Percentiles rank a stretch among this genome's conserved stretches.
Conservation (phyloP, 2,329 filamentous ascomycete genomes). For the Aplosporella prunicola region DNA sequence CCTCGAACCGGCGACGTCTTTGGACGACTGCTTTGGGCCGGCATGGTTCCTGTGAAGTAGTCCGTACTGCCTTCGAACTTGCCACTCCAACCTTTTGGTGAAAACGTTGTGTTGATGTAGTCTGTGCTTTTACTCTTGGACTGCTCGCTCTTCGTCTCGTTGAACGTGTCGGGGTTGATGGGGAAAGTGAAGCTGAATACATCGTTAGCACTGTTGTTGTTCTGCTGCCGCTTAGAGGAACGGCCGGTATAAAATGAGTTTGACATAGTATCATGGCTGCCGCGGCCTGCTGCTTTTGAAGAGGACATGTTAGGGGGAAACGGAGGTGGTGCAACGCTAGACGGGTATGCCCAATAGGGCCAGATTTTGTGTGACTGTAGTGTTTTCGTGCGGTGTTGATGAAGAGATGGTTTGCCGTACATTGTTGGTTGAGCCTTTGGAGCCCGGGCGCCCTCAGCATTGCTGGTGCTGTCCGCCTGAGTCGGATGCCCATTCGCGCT, state of each 20-base stretch:
- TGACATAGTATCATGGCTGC: no score
- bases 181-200: conserved; percentile 12
- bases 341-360: conserved; percentile 14
- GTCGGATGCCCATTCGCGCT: not conserved
- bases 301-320: no score
- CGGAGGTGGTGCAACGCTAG: conserved; percentile 11
- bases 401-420: conserved; percentile 7
- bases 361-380: not conserved
- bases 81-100: conserved; percentile 37
- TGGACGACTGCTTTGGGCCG: conserved; percentile 18
- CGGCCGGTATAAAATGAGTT: no score
- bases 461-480: not conserved
- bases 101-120: conserved; percentile 41
- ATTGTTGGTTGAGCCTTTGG: conserved; percentile 10
- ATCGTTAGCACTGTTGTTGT: conserved; percentile 3
- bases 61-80: conserved; percentile 35
- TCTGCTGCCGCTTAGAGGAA: conserved; percentile 2
- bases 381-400: not conserved
- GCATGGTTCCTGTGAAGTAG: conserved; percentile 28
- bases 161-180: conserved; percentile 12
- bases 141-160: conserved; percentile 13
- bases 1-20: conserved; percentile 1
- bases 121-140: conserved; percentile 40
- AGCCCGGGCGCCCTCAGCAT: conserved; percentile 5
- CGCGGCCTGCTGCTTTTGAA: no score